Conservation (phyloP, 495 filamentous ascomycete genomes). For the Oidiodendron maius region DNA sequence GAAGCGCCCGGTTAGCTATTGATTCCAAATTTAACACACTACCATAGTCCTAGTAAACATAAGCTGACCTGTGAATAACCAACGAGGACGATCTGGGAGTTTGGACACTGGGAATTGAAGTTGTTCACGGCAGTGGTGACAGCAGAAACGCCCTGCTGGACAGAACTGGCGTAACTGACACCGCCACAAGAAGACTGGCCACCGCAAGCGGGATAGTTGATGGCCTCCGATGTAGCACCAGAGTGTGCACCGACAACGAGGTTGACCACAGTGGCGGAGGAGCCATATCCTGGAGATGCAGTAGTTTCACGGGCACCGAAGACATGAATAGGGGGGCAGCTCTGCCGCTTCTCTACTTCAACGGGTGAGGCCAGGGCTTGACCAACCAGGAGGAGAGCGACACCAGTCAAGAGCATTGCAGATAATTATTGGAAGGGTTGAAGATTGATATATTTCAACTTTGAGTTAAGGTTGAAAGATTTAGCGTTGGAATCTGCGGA, state of each 20-base stretch:
- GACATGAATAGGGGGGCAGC: slow-evolving; percentile 51
- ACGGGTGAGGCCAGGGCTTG: neutral
- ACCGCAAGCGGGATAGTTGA: slow-evolving; percentile 57
- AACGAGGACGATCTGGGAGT: slow-evolving; percentile 52
- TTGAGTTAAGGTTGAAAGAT: neutral
- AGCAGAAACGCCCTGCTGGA: slow-evolving; percentile 41
- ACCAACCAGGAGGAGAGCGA: neutral
- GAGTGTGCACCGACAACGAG: slow-evolving; percentile 39
- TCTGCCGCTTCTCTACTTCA: neutral
- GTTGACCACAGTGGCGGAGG: slow-evolving; percentile 44
- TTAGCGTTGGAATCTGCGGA: neutral
- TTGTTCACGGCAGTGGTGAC: slow-evolving; percentile 50
- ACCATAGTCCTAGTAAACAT: no score
- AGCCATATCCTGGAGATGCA: slow-evolving; percentile 47
- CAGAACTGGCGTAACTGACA: slow-evolving; percentile 47
- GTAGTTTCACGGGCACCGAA: slow-evolving; percentile 64
- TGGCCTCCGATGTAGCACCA: slow-evolving; percentile 47
- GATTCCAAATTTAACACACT: no score
- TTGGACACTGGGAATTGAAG: slow-evolving; percentile 47
- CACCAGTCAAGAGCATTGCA: slow-evolving; percentile 1
- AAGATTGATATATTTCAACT: neutral
- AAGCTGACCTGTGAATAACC: slow-evolving; percentile 53
- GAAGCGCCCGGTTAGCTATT: no score
- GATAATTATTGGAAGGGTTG: neutral
- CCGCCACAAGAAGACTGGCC: slow-evolving; percentile 44